phyloP scores from a whole-genome alignment of 2,329 filamentous ascomycete genomes.

The Aspergillus glaucus region DNA sequence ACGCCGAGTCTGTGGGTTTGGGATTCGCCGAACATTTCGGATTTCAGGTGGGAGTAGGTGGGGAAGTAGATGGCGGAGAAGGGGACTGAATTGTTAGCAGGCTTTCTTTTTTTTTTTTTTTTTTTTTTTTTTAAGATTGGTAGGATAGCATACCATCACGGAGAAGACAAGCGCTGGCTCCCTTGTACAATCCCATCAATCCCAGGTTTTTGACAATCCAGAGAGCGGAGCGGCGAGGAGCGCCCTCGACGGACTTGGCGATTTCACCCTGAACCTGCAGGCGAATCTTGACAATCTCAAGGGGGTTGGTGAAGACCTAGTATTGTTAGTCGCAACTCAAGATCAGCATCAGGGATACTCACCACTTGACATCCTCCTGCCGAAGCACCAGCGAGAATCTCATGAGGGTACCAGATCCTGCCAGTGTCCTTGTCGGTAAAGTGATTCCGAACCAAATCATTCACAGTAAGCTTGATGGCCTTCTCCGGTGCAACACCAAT shows the following conservation, averaged over 20 bases:
- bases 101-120: constrained; percentile 1
- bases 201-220: constrained; percentile 97
- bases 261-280: constrained; percentile 96
- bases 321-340: constrained; percentile 1
- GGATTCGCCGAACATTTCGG: constrained; percentile 86
- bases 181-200: constrained; percentile 92
- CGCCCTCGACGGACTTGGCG: constrained; percentile 74
- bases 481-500: constrained; percentile 98
- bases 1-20: constrained; percentile 81
- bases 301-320: constrained; percentile 90
- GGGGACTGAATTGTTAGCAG: constrained; percentile 53
- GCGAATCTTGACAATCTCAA: constrained; percentile 99
- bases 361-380: constrained; percentile 96
- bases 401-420: constrained; percentile 62
- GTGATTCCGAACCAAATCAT: constrained; percentile 76
- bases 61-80: constrained; percentile 99
- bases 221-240: constrained; percentile 84
- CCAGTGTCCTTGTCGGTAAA: constrained; percentile 69
- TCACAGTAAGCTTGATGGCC: constrained; percentile 98
- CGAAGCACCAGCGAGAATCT: constrained; percentile 79
- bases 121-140: constrained; percentile 7
- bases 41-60: constrained; percentile 89
- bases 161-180: constrained; percentile 85
- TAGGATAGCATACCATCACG: constrained; percentile 56
- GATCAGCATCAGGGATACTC: constrained; percentile 40